Conservation (phyloP, 495 filamentous ascomycete species). For the Penicillium robsamsonii region DNA sequence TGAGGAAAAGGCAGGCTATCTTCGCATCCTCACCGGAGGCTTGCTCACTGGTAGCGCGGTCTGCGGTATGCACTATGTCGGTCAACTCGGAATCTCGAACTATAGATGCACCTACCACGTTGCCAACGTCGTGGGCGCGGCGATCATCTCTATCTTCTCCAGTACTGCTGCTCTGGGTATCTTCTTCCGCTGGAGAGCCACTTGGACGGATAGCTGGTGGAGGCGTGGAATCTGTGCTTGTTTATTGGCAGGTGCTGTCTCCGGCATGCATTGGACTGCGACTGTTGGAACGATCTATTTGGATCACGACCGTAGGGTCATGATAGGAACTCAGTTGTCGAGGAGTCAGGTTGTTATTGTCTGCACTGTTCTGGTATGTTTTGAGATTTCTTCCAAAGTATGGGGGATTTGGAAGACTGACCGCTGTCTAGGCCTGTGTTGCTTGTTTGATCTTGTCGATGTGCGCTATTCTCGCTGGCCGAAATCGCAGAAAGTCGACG, state of each 20-base stretch:
- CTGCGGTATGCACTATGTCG: constrained; percentile 88
- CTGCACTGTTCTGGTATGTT: constrained; percentile 60
- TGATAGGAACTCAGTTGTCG: constrained; percentile 38
- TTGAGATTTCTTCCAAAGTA: neutral
- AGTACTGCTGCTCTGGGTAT: constrained; percentile 64
- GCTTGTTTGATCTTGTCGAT: constrained; percentile 58
- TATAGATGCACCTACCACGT: constrained; percentile 60
- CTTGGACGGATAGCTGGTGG: constrained; percentile 79
- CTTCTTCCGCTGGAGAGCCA: constrained; percentile 74
- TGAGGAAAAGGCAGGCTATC: constrained; percentile 52
- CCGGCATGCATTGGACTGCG: constrained; percentile 88
- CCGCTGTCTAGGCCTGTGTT: constrained; percentile 46
- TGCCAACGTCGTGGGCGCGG: constrained; percentile 63
- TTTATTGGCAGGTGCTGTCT: constrained; percentile 69
- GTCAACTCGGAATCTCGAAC: constrained; percentile 77
- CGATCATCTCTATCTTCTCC: constrained; percentile 67
- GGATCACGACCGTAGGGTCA: constrained; percentile 32
- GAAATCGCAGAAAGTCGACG: constrained; percentile 51
- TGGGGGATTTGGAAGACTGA: constrained; percentile 16
- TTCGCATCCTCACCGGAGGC: constrained; percentile 61
- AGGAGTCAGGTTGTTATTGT: constrained; percentile 61
- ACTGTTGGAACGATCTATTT: constrained; percentile 66
- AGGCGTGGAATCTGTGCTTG: constrained; percentile 64
- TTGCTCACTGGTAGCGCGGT: constrained; percentile 68
- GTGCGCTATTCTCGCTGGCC: constrained; percentile 57